phyloP scores from a whole-genome alignment of 2,329 filamentous ascomycete genomes.

The Phoma sp. region DNA sequence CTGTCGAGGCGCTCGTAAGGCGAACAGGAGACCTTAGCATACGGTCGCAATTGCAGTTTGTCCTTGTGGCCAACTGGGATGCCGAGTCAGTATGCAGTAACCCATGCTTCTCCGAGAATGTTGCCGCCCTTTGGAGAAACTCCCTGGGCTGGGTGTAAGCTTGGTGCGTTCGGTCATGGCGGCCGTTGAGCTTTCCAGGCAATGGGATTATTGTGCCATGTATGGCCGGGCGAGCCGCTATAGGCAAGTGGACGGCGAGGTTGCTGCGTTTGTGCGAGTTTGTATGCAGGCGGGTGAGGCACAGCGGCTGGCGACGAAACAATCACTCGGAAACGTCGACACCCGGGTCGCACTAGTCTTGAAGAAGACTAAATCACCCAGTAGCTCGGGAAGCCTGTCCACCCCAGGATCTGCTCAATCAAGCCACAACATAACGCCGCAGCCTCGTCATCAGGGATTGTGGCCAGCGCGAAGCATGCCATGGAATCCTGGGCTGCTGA shows the following conservation, averaged over 20 bases:
- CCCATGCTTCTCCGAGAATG: neutral
- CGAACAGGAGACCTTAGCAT: slow-evolving; percentile 9
- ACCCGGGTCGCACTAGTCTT: slow-evolving; percentile 27
- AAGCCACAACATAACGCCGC: slow-evolving; percentile 17
- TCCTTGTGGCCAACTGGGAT: slow-evolving; percentile 1
- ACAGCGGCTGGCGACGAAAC: slow-evolving; percentile 18
- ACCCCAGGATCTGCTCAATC: slow-evolving; percentile 15
- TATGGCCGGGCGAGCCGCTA: slow-evolving; percentile 14
- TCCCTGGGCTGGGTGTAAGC: slow-evolving; percentile 13
- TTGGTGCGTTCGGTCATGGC: slow-evolving; percentile 27
- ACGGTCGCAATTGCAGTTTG: slow-evolving; percentile 19
- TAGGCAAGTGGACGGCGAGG: slow-evolving; percentile 31
- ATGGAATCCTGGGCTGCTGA: neutral
- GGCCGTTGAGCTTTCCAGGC: slow-evolving; percentile 31
- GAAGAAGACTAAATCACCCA: neutral
- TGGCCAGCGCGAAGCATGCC: slow-evolving; percentile 1
- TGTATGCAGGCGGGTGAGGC: slow-evolving; percentile 16
- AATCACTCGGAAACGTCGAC: slow-evolving; percentile 24
- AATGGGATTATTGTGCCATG: slow-evolving; percentile 10
- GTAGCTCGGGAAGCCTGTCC: slow-evolving; percentile 7
- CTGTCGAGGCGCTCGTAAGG: neutral
- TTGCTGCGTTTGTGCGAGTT: slow-evolving; percentile 29
- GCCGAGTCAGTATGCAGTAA: slow-evolving; percentile 18
- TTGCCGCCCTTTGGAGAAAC: slow-evolving; percentile 15
- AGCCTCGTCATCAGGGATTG: slow-evolving; percentile 12